phyloP scores from a whole-genome alignment of 306 rosid species.

The Aeschynomene evenia region DNA sequence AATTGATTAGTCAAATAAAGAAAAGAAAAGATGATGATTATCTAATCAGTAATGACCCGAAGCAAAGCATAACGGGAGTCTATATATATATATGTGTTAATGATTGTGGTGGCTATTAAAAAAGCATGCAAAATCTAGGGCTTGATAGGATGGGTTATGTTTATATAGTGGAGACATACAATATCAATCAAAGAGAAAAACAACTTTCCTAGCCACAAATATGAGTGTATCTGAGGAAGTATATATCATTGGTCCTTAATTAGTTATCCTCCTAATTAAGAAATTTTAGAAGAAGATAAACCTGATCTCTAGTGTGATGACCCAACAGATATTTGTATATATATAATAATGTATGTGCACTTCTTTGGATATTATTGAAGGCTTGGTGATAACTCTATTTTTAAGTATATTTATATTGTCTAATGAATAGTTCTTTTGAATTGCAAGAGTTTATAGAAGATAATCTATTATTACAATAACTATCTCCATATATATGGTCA shows the following conservation, averaged over 20 bases:
- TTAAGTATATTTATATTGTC: no score
- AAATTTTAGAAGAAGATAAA: constrained; percentile 5
- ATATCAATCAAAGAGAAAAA: constrained; percentile 32
- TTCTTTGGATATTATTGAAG: neutral
- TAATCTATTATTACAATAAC: no score
- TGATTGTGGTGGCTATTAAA: constrained; percentile 36
- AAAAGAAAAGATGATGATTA: no score
- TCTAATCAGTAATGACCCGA: constrained; percentile 38
- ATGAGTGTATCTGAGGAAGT: constrained; percentile 24
- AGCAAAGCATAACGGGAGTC: constrained; percentile 19
- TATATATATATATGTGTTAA: constrained; percentile 34
- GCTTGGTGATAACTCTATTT: neutral
- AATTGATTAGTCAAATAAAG: constrained; percentile 55
- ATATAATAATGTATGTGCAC: neutral
- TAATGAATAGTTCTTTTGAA: no score
- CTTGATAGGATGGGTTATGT: constrained; percentile 42
- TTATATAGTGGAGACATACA: constrained; percentile 54
- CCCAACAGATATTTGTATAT: no score
- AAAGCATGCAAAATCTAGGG: constrained; percentile 41
- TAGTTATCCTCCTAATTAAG: no score
- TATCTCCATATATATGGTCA: no score
- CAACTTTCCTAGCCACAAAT: constrained; percentile 38
- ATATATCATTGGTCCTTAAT: neutral
- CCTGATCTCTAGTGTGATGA: neutral
- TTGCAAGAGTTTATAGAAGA: no score